These are phyloP conservation scores for Neoarthrinium moseri DNA, from an alignment of 2,329 filamentous ascomycete genomes.

Conservation along the genomic window DNA sequence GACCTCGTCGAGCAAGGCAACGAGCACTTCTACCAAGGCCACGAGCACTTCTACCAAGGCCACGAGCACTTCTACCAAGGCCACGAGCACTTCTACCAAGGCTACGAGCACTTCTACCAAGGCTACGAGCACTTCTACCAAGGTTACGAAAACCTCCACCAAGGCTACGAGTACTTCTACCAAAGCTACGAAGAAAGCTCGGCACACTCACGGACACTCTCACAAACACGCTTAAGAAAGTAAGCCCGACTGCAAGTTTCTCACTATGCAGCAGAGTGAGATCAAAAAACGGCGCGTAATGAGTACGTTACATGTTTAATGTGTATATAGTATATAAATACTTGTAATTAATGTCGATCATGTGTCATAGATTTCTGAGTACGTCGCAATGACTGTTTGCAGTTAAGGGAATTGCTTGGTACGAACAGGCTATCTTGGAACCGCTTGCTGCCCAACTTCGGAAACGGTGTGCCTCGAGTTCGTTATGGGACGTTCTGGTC, in stretches of 20 bases:
- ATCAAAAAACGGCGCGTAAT: neutral
- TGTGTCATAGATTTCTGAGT: neutral
- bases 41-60: neutral
- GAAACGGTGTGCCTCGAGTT: too few species aligned
- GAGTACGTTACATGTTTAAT: neutral
- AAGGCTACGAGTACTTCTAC: too few species aligned
- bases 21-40: neutral
- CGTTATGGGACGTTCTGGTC: too few species aligned
- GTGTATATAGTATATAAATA: neutral
- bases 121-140: neutral
- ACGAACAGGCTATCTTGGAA: too few species aligned
- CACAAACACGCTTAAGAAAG: neutral
- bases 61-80: too few species aligned
- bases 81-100: neutral
- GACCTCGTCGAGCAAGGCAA: too few species aligned
- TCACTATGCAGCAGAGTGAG: neutral
- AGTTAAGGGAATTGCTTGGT: too few species aligned
- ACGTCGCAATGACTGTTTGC: too few species aligned
- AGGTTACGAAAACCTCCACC: neutral
- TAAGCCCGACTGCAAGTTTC: neutral
- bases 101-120: too few species aligned
- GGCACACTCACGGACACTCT: neutral
- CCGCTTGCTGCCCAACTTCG: too few species aligned
- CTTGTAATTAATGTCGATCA: neutral
- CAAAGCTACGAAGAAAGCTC: neutral